phyloP scores from a whole-genome alignment of 1,284 basidiomycete genomes.

The Rhodofomes roseus region DNA sequence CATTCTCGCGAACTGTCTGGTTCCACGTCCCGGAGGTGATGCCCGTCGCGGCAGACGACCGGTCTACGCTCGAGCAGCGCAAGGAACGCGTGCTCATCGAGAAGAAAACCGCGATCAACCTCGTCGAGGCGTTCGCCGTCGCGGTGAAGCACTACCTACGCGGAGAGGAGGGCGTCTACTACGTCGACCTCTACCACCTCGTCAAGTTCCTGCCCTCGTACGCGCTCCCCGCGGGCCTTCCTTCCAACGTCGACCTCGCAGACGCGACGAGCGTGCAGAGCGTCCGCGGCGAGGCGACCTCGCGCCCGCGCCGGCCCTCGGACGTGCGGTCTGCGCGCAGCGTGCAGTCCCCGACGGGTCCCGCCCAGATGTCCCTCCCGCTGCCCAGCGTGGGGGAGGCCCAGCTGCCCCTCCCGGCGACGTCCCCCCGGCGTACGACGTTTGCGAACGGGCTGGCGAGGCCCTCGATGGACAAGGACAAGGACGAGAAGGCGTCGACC shows the following conservation, averaged over 20 bases:
- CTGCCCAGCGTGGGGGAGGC: conserved; percentile 4
- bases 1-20: conserved; percentile 56
- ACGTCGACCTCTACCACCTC: conserved; percentile 59
- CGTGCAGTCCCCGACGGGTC: neutral
- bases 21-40: conserved; percentile 50
- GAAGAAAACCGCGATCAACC: conserved; percentile 61
- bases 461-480: neutral
- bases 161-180: conserved; percentile 53
- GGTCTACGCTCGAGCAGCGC: conserved; percentile 33
- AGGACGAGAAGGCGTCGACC: conserved; percentile 13
- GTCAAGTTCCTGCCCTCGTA: conserved; percentile 70
- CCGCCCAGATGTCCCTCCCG: neutral
- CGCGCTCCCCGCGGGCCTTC: conserved; percentile 51
- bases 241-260: conserved; percentile 38
- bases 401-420: conserved; percentile 34
- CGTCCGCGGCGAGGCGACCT: conserved; percentile 10
- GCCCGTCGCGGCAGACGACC: conserved; percentile 22
- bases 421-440: conserved; percentile 16
- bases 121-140: conserved; percentile 51
- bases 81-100: conserved; percentile 57
- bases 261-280: conserved; percentile 14
- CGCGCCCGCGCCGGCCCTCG: neutral
- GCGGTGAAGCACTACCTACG: conserved; percentile 56
- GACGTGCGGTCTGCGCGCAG: conserved; percentile 9
- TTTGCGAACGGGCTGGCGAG: conserved; percentile 12